phyloP scores from a whole-genome alignment of 1,284 basidiomycete species.

The Agroathelia rolfsii region DNA sequence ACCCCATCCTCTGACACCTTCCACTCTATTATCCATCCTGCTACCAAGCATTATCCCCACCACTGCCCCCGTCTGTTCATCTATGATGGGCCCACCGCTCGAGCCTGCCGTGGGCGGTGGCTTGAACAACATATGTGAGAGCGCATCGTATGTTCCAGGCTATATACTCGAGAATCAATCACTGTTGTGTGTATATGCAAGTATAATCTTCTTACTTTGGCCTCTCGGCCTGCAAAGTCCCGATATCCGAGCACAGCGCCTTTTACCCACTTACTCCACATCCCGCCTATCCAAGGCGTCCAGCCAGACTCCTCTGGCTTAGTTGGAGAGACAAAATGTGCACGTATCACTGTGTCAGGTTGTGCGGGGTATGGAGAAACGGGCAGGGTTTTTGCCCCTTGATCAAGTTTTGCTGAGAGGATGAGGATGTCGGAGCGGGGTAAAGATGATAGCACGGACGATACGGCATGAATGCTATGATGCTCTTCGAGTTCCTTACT shows the following conservation, averaged over 20 bases:
- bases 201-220: constrained; percentile 35
- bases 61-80: constrained; percentile 53
- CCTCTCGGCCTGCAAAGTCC: constrained; percentile 47
- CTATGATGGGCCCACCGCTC: constrained; percentile 64
- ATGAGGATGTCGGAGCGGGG: constrained; percentile 53
- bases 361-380: constrained; percentile 61
- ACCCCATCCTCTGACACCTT: constrained; percentile 58
- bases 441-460: constrained; percentile 43
- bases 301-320: constrained; percentile 34
- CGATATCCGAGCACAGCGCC: constrained; percentile 48
- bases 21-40: constrained; percentile 45
- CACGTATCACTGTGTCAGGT: constrained; percentile 36
- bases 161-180: too few species aligned
- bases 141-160: constrained; percentile 63
- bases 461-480: constrained; percentile 36
- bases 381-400: constrained; percentile 42
- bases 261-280: constrained; percentile 44
- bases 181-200: too few species aligned
- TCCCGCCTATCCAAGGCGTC: constrained; percentile 41
- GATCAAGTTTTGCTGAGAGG: constrained; percentile 31
- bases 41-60: constrained; percentile 61
- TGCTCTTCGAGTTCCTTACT: constrained; percentile 16
- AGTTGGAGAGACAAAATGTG: constrained; percentile 44
- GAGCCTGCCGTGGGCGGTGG: constrained; percentile 57
- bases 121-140: constrained; percentile 48